phyloP scores from a whole-genome alignment of 1,284 basidiomycete species.

The Cryptococcus amylolentus region DNA sequence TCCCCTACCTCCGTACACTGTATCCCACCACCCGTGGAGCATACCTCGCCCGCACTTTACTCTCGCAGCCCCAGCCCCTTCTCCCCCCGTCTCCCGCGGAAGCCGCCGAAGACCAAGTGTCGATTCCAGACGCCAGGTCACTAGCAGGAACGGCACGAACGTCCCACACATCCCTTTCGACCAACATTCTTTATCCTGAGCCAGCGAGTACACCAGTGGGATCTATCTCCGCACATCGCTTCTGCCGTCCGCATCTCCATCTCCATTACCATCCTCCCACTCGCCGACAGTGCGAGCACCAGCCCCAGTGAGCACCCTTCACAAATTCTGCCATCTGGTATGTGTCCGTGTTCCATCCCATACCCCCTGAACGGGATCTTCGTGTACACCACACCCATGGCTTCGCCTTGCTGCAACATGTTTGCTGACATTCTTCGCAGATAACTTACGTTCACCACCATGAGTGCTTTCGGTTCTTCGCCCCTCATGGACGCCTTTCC shows the following conservation, averaged over 20 bases:
- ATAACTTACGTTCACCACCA: conserved; percentile 10
- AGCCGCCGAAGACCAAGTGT: too few relatives aligned
- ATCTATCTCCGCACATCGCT: too few relatives aligned
- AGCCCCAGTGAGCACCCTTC: conserved; percentile 1
- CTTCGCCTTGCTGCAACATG: not conserved
- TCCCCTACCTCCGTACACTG: not conserved
- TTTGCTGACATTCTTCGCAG: not conserved
- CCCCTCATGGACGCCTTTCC: conserved; percentile 40
- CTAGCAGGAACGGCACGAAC: too few relatives aligned
- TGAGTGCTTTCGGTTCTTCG: conserved; percentile 44
- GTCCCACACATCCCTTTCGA: conserved; percentile 3
- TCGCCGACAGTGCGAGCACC: not conserved
- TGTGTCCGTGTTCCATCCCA: not conserved
- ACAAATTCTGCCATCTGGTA: not conserved
- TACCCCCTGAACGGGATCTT: not conserved
- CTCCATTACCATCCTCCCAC: not conserved
- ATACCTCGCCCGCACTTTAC: too few relatives aligned
- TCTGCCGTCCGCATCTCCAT: too few relatives aligned
- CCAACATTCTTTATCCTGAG: not conserved
- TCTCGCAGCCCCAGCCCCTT: not conserved
- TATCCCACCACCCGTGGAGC: too few relatives aligned
- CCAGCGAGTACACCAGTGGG: too few relatives aligned
- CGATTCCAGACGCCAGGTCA: not conserved
- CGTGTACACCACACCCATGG: not conserved
- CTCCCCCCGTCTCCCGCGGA: too few relatives aligned